These are phyloP conservation scores for Silene coronaria DNA, from an alignment of 179 eudicot species.

Conservation along the genomic window DNA sequence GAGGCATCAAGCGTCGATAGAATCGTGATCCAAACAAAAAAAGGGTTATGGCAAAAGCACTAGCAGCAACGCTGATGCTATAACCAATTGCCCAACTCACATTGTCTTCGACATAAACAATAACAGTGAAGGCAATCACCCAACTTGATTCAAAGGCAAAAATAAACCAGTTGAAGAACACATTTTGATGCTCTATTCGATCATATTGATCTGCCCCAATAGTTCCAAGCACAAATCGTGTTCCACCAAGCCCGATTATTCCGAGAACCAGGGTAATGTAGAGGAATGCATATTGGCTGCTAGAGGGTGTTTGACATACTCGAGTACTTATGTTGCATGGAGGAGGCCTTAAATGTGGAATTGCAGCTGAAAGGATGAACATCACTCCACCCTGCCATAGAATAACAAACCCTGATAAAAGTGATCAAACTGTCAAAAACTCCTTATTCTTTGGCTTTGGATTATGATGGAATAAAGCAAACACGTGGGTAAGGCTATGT, in stretches of 20 bases:
- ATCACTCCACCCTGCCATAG: constrained; percentile 27
- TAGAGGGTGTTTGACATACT: constrained; percentile 24
- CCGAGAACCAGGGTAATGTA: constrained; percentile 24
- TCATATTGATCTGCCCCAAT: constrained; percentile 34
- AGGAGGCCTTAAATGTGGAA: constrained; percentile 26
- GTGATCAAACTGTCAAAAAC: background rate
- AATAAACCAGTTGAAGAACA: constrained; percentile 35
- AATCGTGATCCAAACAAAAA: constrained; percentile 34
- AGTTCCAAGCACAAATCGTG: constrained; percentile 27
- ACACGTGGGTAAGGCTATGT: too few relatives aligned
- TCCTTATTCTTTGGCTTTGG: too few relatives aligned
- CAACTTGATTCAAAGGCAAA: constrained; percentile 26
- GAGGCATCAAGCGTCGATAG: constrained; percentile 28
- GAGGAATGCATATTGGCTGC: constrained; percentile 25
- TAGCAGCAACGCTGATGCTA: constrained; percentile 24
- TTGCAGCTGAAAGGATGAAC: constrained; percentile 33
- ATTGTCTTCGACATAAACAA: constrained; percentile 39
- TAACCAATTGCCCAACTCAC: constrained; percentile 46
- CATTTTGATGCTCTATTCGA: constrained; percentile 12
- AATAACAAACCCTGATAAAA: background rate
- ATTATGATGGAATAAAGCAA: too few relatives aligned
- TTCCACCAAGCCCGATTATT: constrained; percentile 32
- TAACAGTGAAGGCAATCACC: constrained; percentile 24
- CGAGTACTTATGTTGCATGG: constrained; percentile 20
- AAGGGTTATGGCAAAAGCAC: constrained; percentile 28